Base-by-base conservation (phyloP, 2,329 filamentous ascomycete species). In the Pestalotiopsis sp. region DNA sequence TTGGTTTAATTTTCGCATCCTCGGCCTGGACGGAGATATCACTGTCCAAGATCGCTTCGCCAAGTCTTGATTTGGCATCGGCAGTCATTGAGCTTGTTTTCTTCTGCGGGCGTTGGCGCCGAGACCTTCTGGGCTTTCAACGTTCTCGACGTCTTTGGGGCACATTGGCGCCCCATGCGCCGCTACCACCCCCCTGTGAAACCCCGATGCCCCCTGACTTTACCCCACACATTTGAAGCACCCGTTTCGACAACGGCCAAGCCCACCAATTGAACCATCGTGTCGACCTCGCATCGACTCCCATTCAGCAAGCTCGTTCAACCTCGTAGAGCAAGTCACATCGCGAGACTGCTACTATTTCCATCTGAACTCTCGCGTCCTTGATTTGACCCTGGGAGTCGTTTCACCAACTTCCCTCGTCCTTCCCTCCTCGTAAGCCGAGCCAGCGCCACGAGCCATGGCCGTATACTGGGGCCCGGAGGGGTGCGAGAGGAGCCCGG, bases 211-310 rank as follows among this genome's bases (percentile, higher is more conserved):
- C 26, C 58, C 58, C 58, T 61, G 35, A 30, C 57, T 10, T 20
- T 61, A 61, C 58, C 58, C 58, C 58, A 61, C 58, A 61, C n/a
- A 39, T 61, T 61, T 61, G 58, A 61, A 61, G 58, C 58, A 61
- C 58, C 30, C 35, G 58, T 61, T 61, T 61, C 58, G 58, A 61
- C n/a, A 17, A 30, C 22, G 58, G 58, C 30, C 58, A 35, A 35
- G 26, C 58, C 56, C 58, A 61, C 58, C 58, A 61, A 61, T 61
- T 39, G 58, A 61, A 61, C 58, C 24, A 35, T n/a, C 24, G 24
- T n/a, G 30, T 35, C 26, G 58, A 4, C 26, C 20, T 35, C 30
- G 30, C 26, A 61, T 38, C 30, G 30, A 52, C 6, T 39, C 26
- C 0, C 13, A 4, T 35, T 61, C 58, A 35, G 30, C 13, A 52